Conservation (phyloP, 2,329 filamentous ascomycete genomes). For the Lachnellula arida region DNA sequence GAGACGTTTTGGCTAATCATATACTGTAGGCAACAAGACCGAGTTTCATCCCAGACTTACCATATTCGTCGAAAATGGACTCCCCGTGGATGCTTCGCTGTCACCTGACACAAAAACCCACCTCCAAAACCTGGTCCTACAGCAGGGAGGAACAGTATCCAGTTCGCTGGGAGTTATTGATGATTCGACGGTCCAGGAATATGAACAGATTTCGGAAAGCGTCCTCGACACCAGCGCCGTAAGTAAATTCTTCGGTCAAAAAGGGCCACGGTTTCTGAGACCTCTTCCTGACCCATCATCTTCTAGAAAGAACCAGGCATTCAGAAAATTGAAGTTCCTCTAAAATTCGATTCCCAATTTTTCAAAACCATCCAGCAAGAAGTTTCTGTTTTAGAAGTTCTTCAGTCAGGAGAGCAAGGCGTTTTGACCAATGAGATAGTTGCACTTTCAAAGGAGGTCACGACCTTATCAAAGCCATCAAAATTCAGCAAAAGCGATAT, state of each 20-base stretch:
- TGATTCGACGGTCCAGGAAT: too few relatives aligned
- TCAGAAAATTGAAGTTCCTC: conserved; percentile 63
- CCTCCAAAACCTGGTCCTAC: conserved; percentile 49
- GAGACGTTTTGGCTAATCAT: background rate
- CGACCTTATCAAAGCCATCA: conserved; percentile 55
- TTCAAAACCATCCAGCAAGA: conserved; percentile 72
- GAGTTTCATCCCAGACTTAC: conserved; percentile 63
- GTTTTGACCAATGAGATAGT: conserved; percentile 60
- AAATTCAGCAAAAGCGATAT: conserved; percentile 61
- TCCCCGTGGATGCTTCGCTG: conserved; percentile 63
- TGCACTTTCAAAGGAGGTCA: conserved; percentile 59
- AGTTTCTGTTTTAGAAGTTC: conserved; percentile 60
- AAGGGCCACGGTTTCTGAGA: too few relatives aligned
- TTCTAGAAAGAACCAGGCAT: conserved; percentile 16
- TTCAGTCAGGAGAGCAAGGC: conserved; percentile 59
- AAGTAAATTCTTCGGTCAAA: too few relatives aligned
- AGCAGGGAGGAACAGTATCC: conserved; percentile 8
- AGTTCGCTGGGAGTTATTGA: conserved; percentile 3
- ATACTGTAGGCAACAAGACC: conserved; percentile 35
- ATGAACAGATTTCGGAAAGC: too few relatives aligned
- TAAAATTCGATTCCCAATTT: conserved; percentile 74
- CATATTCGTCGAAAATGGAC: conserved; percentile 61
- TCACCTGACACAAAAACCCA: conserved; percentile 52
- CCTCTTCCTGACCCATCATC: background rate
- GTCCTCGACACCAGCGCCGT: too few relatives aligned